phyloP scores from a whole-genome alignment of 176 grass and related monocot species.

The Alloteropsis semialata region DNA sequence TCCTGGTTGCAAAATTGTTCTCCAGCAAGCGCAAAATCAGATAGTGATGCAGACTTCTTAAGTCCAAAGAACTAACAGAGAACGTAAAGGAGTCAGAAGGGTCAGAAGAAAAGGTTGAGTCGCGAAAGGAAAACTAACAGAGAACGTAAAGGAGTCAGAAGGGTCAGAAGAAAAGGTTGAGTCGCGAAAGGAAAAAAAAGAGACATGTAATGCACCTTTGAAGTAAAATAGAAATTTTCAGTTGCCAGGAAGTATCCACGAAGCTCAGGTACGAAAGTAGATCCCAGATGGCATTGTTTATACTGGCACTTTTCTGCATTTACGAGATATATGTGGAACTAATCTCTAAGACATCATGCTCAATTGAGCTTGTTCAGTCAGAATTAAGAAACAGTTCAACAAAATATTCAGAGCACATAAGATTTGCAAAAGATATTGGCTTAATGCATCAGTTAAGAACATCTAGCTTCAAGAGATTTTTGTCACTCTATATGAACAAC shows the following conservation, averaged over 20 bases:
- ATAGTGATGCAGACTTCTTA: conserved; percentile 53
- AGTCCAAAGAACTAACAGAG: conserved; percentile 78
- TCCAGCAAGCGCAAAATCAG: conserved; percentile 68
- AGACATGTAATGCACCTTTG: conserved; percentile 50
- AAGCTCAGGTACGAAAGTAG: conserved; percentile 79
- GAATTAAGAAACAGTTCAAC: background rate
- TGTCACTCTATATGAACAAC: background rate
- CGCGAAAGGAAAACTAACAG: conserved; percentile 46
- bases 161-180: background rate
- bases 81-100: conserved; percentile 1
- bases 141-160: conserved; percentile 7
- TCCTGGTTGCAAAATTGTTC: conserved; percentile 76
- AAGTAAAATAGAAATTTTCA: conserved; percentile 97
- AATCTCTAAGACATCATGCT: background rate
- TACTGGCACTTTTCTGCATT: conserved; percentile 62
- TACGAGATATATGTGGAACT: conserved; percentile 20
- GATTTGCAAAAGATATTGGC: background rate
- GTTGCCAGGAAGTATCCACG: conserved; percentile 87
- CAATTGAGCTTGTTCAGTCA: background rate
- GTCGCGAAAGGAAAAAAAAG: conserved; percentile 12
- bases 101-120: background rate
- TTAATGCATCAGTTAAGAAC: background rate
- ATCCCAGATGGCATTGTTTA: conserved; percentile 70
- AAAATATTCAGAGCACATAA: background rate
- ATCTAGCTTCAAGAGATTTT: background rate